Base-by-base conservation (phyloP, 2,329 filamentous ascomycete species). In the Cladosporium sp. region DNA sequence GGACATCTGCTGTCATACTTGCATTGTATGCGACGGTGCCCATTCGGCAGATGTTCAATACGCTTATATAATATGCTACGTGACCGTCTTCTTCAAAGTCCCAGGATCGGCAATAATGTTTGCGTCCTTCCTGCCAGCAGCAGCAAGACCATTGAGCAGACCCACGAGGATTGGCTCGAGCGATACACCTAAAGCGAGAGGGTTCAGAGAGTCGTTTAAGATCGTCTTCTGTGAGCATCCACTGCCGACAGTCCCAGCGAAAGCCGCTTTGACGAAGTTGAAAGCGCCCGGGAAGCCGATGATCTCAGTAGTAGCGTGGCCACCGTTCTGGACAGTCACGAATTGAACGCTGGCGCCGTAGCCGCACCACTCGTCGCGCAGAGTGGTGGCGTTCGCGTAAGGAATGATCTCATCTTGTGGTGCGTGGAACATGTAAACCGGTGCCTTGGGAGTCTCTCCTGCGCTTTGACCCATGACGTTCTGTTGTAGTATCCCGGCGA, bases 391-490 rank as follows among this genome's bases (percentile, higher is more conserved):
- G 28, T 75, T 72, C 14, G 64, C 26, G 58, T 74, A 76, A 1
- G 74, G 73, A 26, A 75, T 75, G 59, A 75, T 69, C 57, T 76
- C 74, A 47, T 76, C 63, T 21, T 21, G 15, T 11, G 59, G 34
- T 2, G 73, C 72, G 63, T 76, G 74, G 66, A 68, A 75, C 36
- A 75, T 59, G 51, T 70, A 73, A 1, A 76, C 71, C 5, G 74
- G 74, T 1, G 67, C 72, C 12, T 55, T 70, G 2, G 74, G 74
- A 1, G 70, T 74, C 24, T 74, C 71, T 32, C 67, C 64, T 2
- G 52, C n/a, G 36, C 62, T 64, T 1, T 64, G 30, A 10, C 74
- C 74, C 73, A 75, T 73, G 15, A 67, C 66, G 24, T 69, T 69
- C 28, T 68, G 21, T 15, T 58, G 59, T 3, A 75, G 58, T 11